A percentile compares a stretch with the other conserved stretches of the same genome.
These are phyloP conservation scores for Podosphaera xanthii DNA, from an alignment of 2,329 filamentous ascomycete genomes.

Conservation along the genomic window DNA sequence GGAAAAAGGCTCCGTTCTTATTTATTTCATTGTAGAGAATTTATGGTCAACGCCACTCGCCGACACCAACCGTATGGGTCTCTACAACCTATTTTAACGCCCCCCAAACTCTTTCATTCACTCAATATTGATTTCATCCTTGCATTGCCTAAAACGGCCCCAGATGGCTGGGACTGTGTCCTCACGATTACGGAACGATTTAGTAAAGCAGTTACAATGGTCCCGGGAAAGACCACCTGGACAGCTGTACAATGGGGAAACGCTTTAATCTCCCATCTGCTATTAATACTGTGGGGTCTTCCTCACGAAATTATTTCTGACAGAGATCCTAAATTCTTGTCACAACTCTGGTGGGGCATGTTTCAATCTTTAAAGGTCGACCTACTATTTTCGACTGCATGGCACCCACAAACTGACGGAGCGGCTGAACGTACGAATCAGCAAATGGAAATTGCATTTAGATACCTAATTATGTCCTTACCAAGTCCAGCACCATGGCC, in stretches of 20 bases:
- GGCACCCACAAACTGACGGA: too few species aligned
- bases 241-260: neutral
- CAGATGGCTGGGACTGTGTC: neutral
- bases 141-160: neutral
- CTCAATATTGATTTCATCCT: neutral
- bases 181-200: neutral
- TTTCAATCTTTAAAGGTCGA: too few species aligned
- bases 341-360: too few species aligned
- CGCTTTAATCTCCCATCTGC: neutral
- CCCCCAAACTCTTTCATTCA: neutral
- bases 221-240: neutral
- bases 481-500: too few species aligned
- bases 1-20: slow-evolving; percentile 7
- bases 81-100: neutral
- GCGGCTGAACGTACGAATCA: too few species aligned
- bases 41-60: slow-evolving; percentile 4
- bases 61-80: neutral
- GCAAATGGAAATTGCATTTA: too few species aligned
- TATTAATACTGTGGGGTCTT: neutral
- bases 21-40: slow-evolving; percentile 19
- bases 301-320: neutral
- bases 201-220: neutral
- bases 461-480: too few species aligned
- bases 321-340: too few species aligned
- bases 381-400: too few species aligned